These are phyloP conservation scores for Athelia psychrophila DNA, from an alignment of 1,284 basidiomycete species.

Conservation along the genomic window DNA sequence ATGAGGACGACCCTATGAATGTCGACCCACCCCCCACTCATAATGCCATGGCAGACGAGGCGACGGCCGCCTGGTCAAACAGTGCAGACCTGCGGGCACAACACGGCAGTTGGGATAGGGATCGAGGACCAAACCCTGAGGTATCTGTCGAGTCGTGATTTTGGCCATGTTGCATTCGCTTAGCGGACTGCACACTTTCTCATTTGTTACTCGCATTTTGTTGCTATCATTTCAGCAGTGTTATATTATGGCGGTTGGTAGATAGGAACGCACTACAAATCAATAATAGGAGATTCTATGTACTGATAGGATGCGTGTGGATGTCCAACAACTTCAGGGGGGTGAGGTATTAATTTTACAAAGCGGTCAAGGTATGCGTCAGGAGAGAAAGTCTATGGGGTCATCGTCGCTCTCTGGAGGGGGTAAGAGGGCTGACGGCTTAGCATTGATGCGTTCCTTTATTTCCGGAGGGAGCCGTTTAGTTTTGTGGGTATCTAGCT, in stretches of 20 bases:
- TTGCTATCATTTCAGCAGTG: too few relatives aligned
- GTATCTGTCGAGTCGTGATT: too few relatives aligned
- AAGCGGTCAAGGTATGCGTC: background rate
- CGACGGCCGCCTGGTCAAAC: background rate
- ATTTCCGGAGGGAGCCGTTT: too few relatives aligned
- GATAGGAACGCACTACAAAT: background rate
- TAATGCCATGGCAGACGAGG: background rate
- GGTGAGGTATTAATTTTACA: too few relatives aligned
- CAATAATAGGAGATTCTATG: background rate
- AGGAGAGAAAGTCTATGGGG: background rate
- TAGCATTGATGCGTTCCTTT: background rate
- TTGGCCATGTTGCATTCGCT: too few relatives aligned
- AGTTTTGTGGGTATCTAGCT: too few relatives aligned
- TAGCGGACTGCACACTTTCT: too few relatives aligned
- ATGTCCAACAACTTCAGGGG: too few relatives aligned
- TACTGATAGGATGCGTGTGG: background rate
- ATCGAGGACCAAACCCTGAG: background rate
- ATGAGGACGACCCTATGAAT: background rate
- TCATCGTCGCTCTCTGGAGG: background rate
- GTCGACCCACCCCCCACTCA: background rate
- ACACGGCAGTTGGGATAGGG: background rate
- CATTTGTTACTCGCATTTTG: too few relatives aligned
- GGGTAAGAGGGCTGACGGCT: background rate
- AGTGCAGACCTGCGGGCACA: background rate
- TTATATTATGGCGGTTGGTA: too few relatives aligned